Evolutionary conservation across 2,329 filamentous ascomycete species (phyloP).

Genomic region (Nemania abortiva): DNA sequence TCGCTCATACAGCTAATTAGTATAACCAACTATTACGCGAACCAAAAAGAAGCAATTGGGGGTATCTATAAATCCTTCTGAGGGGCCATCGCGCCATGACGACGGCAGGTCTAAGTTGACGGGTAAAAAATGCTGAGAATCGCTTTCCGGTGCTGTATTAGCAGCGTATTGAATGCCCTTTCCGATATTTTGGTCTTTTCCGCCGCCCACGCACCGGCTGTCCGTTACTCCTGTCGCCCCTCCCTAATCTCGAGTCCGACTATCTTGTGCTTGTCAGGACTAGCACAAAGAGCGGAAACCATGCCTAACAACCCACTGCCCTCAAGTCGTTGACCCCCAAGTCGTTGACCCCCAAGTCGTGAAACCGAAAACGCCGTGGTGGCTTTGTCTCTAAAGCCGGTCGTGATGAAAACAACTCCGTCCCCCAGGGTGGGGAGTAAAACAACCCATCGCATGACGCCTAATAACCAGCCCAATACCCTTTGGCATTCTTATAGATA

Average conservation of each 20-base stretch:
- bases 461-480: slow-evolving; percentile 26
- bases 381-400: slow-evolving; percentile 29
- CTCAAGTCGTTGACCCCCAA: slow-evolving; percentile 9
- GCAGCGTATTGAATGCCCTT: slow-evolving; percentile 24
- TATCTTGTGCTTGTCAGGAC: slow-evolving; percentile 2
- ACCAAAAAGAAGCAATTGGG: slow-evolving; percentile 23
- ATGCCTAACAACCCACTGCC: slow-evolving; percentile 9
- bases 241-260: slow-evolving; percentile 2
- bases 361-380: slow-evolving; percentile 31
- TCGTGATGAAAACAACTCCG: slow-evolving; percentile 18
- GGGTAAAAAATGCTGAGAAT: slow-evolving; percentile 19
- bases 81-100: slow-evolving; percentile 5
- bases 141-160: slow-evolving; percentile 1
- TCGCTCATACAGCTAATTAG: not conserved
- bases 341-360: slow-evolving; percentile 14
- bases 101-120: slow-evolving; percentile 26
- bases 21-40: not conserved
- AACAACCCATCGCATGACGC: slow-evolving; percentile 25
- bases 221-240: slow-evolving; percentile 4
- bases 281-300: slow-evolving; percentile 1
- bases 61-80: slow-evolving; percentile 36
- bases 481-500: slow-evolving; percentile 29
- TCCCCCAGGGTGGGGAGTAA: slow-evolving; percentile 17
- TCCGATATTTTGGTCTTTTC: slow-evolving; percentile 18
- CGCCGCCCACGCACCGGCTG: not conserved